These are phyloP conservation scores for Volutella citrinella DNA, from an alignment of 2,329 filamentous ascomycete species.

Conservation along the genomic window DNA sequence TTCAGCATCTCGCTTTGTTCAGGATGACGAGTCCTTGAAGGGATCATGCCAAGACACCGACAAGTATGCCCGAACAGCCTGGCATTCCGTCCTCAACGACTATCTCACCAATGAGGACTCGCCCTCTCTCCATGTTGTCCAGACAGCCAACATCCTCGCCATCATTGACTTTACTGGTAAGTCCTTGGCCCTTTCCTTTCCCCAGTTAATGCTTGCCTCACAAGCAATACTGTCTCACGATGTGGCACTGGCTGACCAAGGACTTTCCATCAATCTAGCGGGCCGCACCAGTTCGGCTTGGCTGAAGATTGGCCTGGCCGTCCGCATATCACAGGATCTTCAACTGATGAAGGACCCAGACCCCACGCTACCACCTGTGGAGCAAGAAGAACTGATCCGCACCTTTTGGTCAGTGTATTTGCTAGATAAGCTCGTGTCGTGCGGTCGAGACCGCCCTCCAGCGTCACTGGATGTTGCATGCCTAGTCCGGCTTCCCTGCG, in stretches of 20 bases:
- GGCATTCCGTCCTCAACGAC: conserved; percentile 8
- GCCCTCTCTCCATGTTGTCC: conserved; percentile 5
- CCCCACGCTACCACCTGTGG: conserved; percentile 10
- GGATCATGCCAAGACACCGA: conserved; percentile 5
- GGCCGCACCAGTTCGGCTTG: conserved; percentile 25
- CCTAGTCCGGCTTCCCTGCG: conserved; percentile 26
- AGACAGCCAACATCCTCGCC: conserved; percentile 7
- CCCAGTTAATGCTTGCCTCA: background rate
- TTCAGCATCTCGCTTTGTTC: conserved; percentile 6
- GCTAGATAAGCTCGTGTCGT: conserved; percentile 33
- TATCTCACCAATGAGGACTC: conserved; percentile 6
- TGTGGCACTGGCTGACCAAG: no score
- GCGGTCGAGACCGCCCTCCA: conserved; percentile 30
- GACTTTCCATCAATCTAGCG: no score
- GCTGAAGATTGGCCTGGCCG: conserved; percentile 32
- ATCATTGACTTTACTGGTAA: conserved; percentile 10
- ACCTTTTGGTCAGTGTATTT: conserved; percentile 38
- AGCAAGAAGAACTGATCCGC: conserved; percentile 31
- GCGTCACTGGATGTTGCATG: conserved; percentile 30
- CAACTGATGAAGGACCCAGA: conserved; percentile 30
- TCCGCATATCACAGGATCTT: conserved; percentile 33
- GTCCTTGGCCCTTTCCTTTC: background rate
- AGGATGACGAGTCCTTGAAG: conserved; percentile 5
- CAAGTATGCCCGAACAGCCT: conserved; percentile 9
- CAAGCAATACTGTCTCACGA: no score